A percentile compares a stretch with the other conserved stretches of the same genome.
phyloP scores from a whole-genome alignment of 805 yeast genomes.

The Isabelozyma pseudorhagii region DNA sequence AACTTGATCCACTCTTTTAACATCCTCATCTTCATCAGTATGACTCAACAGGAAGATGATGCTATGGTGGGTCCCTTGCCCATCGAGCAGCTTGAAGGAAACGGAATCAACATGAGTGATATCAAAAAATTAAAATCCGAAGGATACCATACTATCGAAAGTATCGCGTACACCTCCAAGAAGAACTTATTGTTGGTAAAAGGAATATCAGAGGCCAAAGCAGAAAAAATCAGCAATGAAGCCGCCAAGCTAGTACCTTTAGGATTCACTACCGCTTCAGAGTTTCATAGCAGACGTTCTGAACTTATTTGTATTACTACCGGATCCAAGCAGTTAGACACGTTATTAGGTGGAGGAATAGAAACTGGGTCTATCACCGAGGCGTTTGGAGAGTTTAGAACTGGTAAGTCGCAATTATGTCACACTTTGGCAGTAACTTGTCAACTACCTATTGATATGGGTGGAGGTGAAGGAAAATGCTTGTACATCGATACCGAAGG shows the following conservation, averaged over 20 bases:
- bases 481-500: conserved; percentile 96
- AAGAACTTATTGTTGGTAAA: conserved; percentile 72
- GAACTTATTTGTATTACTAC: conserved; percentile 92
- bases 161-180: conserved; percentile 90
- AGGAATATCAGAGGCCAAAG: conserved; percentile 95
- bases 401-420: conserved; percentile 96
- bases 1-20: neutral
- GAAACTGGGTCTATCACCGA: conserved; percentile 98
- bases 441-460: conserved; percentile 93
- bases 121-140: conserved; percentile 75
- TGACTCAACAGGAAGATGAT: conserved; percentile 24
- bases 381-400: conserved; percentile 94
- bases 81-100: conserved; percentile 58
- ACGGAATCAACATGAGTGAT: conserved; percentile 81
- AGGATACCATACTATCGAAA: conserved; percentile 86
- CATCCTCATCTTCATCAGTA: neutral
- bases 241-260: conserved; percentile 87
- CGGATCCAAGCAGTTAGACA: conserved; percentile 91
- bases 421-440: conserved; percentile 97
- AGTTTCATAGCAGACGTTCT: conserved; percentile 83
- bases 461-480: conserved; percentile 98
- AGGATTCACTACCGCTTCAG: conserved; percentile 97
- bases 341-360: conserved; percentile 91
- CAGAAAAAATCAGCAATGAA: conserved; percentile 76
- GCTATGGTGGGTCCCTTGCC: conserved; percentile 37